Evolutionary conservation across 2,329 filamentous ascomycete genomes (phyloP), one percentile per base, ranked within the genome.

Genomic region (Diplodia scrobiculata): DNA sequence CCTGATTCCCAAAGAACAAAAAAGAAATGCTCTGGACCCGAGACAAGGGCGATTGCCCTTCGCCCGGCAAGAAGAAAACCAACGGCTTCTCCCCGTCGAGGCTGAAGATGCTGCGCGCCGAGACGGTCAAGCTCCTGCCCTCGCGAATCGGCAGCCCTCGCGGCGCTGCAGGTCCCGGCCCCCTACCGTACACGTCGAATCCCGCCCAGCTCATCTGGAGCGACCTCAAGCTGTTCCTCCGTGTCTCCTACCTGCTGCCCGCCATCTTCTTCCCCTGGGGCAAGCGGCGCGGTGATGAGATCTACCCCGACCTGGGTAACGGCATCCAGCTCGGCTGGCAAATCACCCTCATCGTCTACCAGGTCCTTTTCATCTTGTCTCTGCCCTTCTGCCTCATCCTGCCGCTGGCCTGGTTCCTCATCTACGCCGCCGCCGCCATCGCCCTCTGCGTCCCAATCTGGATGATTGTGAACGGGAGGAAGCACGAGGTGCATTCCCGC

Each of bases 291-390:
- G 59, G 54, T 25, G 87, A 88, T 70, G 90, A 93, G 77, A 78
- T 92, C 19, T 84, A 87, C 67, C 82, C 82, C 0, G 88, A 84
- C 0, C 67, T 71, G 14, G 74, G 77, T 51, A 92, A 92, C 69
- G 38, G 87, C 0, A 82, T 81, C 69, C 84, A 83, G 66, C 74
- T 91, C 25, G 71, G 76, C 17, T 72, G 89, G 5, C 90, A 92
- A 70, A 36, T 80, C 2, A 63, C 90, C 48, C 80, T 92, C 3
- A 73, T 83, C 34, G 63, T 88, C 11, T 72, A 85, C n/a, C 89
- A 92, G 76, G 69, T 85, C 0, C 71, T 72, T 0, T 90, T 91
- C 72, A 72, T 92, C 9, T 14, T 89, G 0, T 81, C 82, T 0
- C 72, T 92, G 2, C 84, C 88, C 0, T 73, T 85, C 19, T 68